Percentiles rank a stretch among this genome's conserved stretches.
Evolutionary conservation across 2,329 filamentous ascomycete genomes (phyloP).

Genomic region (Calonectria pseudoturangicola): DNA sequence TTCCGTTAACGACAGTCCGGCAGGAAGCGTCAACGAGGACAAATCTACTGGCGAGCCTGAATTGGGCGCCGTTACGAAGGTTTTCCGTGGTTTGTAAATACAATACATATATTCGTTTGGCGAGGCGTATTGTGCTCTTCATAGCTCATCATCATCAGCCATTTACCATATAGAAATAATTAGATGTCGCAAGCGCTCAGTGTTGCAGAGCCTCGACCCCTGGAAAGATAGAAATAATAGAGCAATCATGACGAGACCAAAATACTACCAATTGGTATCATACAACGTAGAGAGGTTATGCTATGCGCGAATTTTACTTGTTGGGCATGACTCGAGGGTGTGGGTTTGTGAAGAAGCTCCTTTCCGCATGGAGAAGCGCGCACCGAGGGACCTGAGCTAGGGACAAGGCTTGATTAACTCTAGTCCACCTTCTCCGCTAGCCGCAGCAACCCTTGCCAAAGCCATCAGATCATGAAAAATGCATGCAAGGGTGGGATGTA

Average conservation of each 20-base stretch:
- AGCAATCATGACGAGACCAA: neutral
- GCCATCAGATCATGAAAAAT: conserved; percentile 1
- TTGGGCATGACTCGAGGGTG: conserved; percentile 1
- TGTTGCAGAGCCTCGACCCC: neutral
- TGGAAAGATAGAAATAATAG: neutral
- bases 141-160: neutral
- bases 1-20: conserved; percentile 7
- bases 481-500: neutral
- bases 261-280: neutral
- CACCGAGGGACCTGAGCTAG: conserved; percentile 5
- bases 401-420: neutral
- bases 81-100: conserved; percentile 49
- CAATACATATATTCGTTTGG: conserved; percentile 4
- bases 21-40: conserved; percentile 37
- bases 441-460: neutral
- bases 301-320: conserved; percentile 1
- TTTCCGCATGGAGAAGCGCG: conserved; percentile 8
- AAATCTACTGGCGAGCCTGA: conserved; percentile 43
- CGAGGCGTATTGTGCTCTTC: neutral
- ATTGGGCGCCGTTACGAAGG: conserved; percentile 53
- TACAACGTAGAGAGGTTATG: neutral
- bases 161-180: conserved; percentile 1
- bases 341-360: neutral
- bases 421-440: neutral
- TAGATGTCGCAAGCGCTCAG: neutral